Base-by-base conservation (phyloP, 2,329 filamentous ascomycete species). In the Teratosphaeria pseudoeucalypti region DNA sequence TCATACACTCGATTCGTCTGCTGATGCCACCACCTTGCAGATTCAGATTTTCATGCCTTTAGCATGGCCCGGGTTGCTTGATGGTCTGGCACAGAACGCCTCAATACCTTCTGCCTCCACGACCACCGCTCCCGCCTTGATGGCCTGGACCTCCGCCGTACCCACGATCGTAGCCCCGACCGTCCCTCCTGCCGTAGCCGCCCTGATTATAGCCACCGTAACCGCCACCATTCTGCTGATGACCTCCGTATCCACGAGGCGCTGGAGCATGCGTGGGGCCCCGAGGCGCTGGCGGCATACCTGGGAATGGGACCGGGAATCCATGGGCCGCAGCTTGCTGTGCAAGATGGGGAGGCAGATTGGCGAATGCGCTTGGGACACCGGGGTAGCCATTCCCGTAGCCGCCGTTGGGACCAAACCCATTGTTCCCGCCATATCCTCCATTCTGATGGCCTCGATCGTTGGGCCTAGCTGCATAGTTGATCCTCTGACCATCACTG, bases 401-500 rank as follows among this genome's bases (percentile, higher is more conserved):
- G 49, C 68, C 62, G 57, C 66, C 62, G 61, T 63, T 61, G 57
- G 67, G 61, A 60, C 64, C 64, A 52, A 68, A 67, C 7, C 66
- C 66, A 56, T 68, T 66, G n/a, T 63, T 63, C 14, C 66, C 63
- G 27, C 61, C 57, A 47, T 64, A 65, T 11, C 63, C 65, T 34
- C 66, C 63, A 49, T 64, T 63, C n/a, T 64, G 65, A 47, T 67
- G 64, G 11, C 63, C 62, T 56, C 65, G 63, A 52, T 61, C 64
- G 34, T 64, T 62, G 49, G 68, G 65, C n/a, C 67, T 61, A 5
- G 64, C 65, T 3, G 75, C 76, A 69, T 85, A 85, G 63, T 82
- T 84, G 69, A 84, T 81, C 19, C 76, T 77, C 55, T 76, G 75
- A 39, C 76, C 74, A 61, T 79, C 76, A 9, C 65, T 68, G 60